A percentile compares a stretch with the other conserved stretches of the same genome.
Conservation (phyloP, 2,329 filamentous ascomycete genomes). For the Huntiella omanensis region DNA sequence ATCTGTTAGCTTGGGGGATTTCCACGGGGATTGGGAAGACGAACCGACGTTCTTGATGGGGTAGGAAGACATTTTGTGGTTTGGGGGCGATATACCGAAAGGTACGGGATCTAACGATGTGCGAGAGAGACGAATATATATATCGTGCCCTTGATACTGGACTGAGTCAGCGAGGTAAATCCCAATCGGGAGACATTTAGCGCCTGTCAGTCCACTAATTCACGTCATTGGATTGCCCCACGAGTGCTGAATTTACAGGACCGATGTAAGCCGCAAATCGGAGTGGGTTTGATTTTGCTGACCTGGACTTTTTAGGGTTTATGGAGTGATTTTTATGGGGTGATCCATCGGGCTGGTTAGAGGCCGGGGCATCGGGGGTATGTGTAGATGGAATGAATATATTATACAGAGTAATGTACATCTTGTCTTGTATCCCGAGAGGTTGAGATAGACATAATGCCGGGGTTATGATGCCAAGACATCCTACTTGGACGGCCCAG, state of each 20-base stretch:
- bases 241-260: not conserved
- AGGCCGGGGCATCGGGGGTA: not conserved
- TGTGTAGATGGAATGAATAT: conserved; percentile 1
- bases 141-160: too few species aligned
- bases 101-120: too few species aligned
- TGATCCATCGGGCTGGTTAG: too few species aligned
- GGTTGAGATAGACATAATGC: too few species aligned
- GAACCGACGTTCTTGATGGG: conserved; percentile 40
- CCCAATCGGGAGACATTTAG: too few species aligned
- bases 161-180: too few species aligned
- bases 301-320: not conserved
- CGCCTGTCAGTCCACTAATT: not conserved
- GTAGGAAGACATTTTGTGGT: conserved; percentile 21
- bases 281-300: conserved; percentile 3
- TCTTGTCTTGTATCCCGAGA: not conserved
- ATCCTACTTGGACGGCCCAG: conserved; percentile 25
- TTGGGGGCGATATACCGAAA: too few species aligned
- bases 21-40: conserved; percentile 13
- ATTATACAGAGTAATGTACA: conserved; percentile 1
- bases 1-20: not conserved
- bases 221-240: not conserved
- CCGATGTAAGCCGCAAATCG: conserved; percentile 6
- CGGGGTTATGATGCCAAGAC: not conserved
- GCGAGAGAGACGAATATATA: too few species aligned
- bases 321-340: not conserved